A percentile compares a stretch with the other conserved stretches of the same genome.
phyloP scores from a whole-genome alignment of 257 asterid genomes.

The Capsicum baccatum region DNA sequence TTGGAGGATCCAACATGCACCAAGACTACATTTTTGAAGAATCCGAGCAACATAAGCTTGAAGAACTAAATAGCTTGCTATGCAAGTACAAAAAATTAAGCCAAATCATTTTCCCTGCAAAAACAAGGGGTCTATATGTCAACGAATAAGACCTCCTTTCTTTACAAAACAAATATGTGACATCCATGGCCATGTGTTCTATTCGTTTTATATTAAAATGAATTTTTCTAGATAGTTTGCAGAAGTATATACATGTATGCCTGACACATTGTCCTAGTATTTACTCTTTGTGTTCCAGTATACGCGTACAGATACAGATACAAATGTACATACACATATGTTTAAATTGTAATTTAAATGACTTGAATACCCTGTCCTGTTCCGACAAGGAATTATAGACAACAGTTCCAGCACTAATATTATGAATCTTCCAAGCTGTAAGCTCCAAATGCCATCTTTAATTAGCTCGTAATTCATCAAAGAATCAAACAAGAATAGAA shows the following conservation, averaged over 20 bases:
- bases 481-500: slow-evolving; percentile 17
- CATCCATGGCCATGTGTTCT: neutral
- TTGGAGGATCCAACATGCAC: neutral
- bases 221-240: neutral
- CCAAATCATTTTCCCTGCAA: neutral
- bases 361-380: neutral
- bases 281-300: too few species aligned
- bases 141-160: neutral
- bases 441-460: neutral
- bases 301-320: neutral
- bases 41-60: neutral
- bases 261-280: neutral
- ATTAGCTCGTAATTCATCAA: neutral
- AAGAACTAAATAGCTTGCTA: slow-evolving; percentile 5
- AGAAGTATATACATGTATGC: neutral
- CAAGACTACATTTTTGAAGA: neutral
- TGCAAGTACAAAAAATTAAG: slow-evolving; percentile 1
- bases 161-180: neutral
- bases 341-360: neutral
- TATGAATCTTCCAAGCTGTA: neutral
- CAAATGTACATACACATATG: neutral
- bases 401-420: neutral
- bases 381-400: neutral
- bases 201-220: neutral
- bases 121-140: neutral